These are phyloP conservation scores for Blastobotrys raffinosifermentans DNA, from an alignment of 1,139 yeast species.

Conservation along the genomic window DNA sequence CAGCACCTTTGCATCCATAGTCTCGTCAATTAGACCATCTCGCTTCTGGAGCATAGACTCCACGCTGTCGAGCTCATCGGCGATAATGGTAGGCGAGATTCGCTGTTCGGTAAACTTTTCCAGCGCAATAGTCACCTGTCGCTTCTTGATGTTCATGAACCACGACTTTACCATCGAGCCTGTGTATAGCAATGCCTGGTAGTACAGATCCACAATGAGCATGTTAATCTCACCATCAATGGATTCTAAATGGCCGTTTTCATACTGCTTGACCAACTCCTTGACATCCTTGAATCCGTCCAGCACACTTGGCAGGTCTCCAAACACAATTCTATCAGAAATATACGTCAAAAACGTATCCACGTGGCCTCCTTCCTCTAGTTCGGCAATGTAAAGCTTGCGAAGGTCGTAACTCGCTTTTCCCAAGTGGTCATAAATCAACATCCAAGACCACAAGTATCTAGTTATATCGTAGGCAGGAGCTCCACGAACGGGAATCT, in stretches of 20 bases:
- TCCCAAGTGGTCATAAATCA: conserved; percentile 57
- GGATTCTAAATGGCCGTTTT: conserved; percentile 10
- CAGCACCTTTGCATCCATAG: conserved; percentile 58
- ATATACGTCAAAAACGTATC: conserved; percentile 31
- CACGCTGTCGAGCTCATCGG: conserved; percentile 53
- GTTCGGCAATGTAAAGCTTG: conserved; percentile 51
- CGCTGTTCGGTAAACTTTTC: conserved; percentile 57
- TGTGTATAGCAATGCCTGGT: conserved; percentile 48
- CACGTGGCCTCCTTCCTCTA: conserved; percentile 45
- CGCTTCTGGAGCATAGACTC: conserved; percentile 32
- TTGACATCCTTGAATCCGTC: neutral
- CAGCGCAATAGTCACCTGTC: conserved; percentile 49
- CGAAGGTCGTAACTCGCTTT: conserved; percentile 61
- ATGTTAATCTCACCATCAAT: conserved; percentile 29
- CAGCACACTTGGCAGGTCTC: conserved; percentile 6
- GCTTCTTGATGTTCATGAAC: conserved; percentile 59
- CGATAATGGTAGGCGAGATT: conserved; percentile 61
- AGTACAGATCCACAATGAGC: conserved; percentile 49
- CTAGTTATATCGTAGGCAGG: conserved; percentile 19
- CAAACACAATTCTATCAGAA: conserved; percentile 14
- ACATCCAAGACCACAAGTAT: conserved; percentile 67
- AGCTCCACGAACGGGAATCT: conserved; percentile 20
- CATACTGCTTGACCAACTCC: conserved; percentile 8
- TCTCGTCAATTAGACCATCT: conserved; percentile 44
- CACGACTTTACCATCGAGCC: conserved; percentile 69